Conservation (phyloP, 495 filamentous ascomycete genomes). For the Xylaria flabelliformis region DNA sequence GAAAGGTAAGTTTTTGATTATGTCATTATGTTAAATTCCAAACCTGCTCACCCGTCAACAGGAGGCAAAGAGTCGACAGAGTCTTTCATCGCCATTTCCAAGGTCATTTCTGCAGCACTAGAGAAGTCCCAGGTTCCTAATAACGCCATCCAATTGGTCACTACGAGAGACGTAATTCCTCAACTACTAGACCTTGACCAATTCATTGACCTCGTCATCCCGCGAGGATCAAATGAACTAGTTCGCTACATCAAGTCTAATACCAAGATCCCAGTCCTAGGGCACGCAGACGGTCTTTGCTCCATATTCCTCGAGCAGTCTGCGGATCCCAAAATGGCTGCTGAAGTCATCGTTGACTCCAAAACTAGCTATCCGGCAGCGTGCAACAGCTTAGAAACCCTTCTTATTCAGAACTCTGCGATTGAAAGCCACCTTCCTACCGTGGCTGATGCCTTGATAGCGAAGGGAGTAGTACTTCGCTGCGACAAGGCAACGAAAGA, state of each 20-base stretch:
- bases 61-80: conserved; percentile 94
- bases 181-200: conserved; percentile 82
- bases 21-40: neutral
- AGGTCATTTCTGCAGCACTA: conserved; percentile 81
- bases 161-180: conserved; percentile 85
- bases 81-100: conserved; percentile 88
- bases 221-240: conserved; percentile 90
- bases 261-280: conserved; percentile 94
- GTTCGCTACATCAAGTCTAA: conserved; percentile 87
- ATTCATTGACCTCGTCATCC: conserved; percentile 94
- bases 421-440: conserved; percentile 70
- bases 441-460: conserved; percentile 73
- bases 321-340: conserved; percentile 72
- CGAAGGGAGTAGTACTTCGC: conserved; percentile 80
- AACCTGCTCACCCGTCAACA: conserved; percentile 34
- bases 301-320: conserved; percentile 84
- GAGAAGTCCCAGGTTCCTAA: conserved; percentile 79
- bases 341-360: conserved; percentile 84
- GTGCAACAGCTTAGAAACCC: conserved; percentile 89
- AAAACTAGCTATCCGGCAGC: conserved; percentile 96
- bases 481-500: conserved; percentile 75
- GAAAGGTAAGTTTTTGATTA: conserved; percentile 62
- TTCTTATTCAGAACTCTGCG: conserved; percentile 81
- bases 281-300: conserved; percentile 95
- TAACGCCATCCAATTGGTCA: conserved; percentile 88